Conservation (phyloP, 495 filamentous ascomycete genomes). For the Ascobolus immersus region DNA sequence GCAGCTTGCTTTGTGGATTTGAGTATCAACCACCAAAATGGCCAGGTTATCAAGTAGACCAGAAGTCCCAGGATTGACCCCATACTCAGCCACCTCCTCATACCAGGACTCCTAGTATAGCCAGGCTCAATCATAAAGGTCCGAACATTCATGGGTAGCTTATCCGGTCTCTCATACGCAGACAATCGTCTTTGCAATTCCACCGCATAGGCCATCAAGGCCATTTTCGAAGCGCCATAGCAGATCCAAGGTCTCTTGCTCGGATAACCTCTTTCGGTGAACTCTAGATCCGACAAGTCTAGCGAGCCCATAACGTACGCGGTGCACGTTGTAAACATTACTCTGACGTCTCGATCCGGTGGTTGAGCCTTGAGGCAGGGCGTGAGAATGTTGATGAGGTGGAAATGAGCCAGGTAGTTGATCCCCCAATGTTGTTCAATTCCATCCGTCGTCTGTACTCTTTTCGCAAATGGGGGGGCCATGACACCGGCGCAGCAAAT, state of each 20-base stretch:
- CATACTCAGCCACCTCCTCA: slow-evolving; percentile 55
- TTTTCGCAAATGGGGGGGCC: slow-evolving; percentile 33
- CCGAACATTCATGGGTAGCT: slow-evolving; percentile 48
- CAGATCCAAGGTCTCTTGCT: slow-evolving; percentile 26
- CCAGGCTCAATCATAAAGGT: slow-evolving; percentile 75
- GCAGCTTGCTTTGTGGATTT: slow-evolving; percentile 63
- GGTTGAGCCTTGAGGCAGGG: slow-evolving; percentile 76
- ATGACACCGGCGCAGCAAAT: slow-evolving; percentile 59
- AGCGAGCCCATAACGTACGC: slow-evolving; percentile 43
- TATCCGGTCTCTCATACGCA: slow-evolving; percentile 55
- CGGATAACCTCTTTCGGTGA: slow-evolving; percentile 11
- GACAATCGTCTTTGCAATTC: slow-evolving; percentile 77
- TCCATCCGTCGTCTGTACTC: slow-evolving; percentile 40
- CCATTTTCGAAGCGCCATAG: slow-evolving; percentile 70
- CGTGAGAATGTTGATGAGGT: slow-evolving; percentile 67
- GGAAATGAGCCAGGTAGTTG: slow-evolving; percentile 90
- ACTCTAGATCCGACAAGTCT: slow-evolving; percentile 17
- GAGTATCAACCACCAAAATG: slow-evolving; percentile 62
- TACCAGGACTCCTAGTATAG: slow-evolving; percentile 59
- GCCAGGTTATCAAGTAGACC: slow-evolving; percentile 52
- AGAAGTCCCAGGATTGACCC: slow-evolving; percentile 61
- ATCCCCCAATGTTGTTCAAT: slow-evolving; percentile 76
- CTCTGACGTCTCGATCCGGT: slow-evolving; percentile 69
- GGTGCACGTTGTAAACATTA: slow-evolving; percentile 67
- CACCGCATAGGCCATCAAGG: slow-evolving; percentile 62